Percentiles rank a stretch among this genome's conserved stretches.
phyloP scores from a whole-genome alignment of 441 rosid genomes.

The Gossypium laxum region DNA sequence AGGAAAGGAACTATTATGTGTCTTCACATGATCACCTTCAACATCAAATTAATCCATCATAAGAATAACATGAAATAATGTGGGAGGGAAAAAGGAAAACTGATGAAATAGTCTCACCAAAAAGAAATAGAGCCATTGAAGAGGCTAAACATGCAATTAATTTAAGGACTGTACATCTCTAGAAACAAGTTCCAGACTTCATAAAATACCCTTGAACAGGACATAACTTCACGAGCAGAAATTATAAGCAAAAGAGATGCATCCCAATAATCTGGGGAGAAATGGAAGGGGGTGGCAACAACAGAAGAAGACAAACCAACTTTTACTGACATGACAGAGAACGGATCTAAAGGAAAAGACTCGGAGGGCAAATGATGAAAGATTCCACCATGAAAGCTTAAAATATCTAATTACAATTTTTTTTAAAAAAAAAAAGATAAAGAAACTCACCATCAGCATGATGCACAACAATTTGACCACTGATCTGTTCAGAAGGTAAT shows the following conservation, averaged over 20 bases:
- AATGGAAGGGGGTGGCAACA: not conserved
- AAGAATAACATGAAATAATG: not conserved
- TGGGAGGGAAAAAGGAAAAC: not conserved
- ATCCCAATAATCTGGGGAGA: not conserved
- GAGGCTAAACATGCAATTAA: not conserved
- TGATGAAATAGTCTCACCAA: not conserved
- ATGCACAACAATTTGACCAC: slow-evolving; percentile 19
- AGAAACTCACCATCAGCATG: slow-evolving; percentile 26
- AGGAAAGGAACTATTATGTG: slow-evolving; percentile 18
- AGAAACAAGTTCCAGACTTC: not conserved
- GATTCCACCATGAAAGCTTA: not conserved
- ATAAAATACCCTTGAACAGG: slow-evolving; percentile 8
- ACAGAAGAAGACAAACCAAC: not conserved
- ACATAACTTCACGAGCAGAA: not conserved
- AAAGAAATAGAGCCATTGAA: not conserved
- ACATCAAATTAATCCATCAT: slow-evolving; percentile 11
- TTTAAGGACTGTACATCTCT: not conserved
- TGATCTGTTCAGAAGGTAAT: slow-evolving; percentile 19
- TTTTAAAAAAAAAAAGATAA: not conserved
- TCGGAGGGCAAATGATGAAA: not conserved
- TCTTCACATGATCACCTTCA: slow-evolving; percentile 25
- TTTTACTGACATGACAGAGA: not conserved
- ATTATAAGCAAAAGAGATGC: not conserved
- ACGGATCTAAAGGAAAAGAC: not conserved
- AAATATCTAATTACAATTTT: not conserved